A percentile compares a stretch with the other conserved stretches of the same genome.
Evolutionary conservation across 257 asterid species (phyloP).

Genomic region (Galeopsis tetrahit): DNA sequence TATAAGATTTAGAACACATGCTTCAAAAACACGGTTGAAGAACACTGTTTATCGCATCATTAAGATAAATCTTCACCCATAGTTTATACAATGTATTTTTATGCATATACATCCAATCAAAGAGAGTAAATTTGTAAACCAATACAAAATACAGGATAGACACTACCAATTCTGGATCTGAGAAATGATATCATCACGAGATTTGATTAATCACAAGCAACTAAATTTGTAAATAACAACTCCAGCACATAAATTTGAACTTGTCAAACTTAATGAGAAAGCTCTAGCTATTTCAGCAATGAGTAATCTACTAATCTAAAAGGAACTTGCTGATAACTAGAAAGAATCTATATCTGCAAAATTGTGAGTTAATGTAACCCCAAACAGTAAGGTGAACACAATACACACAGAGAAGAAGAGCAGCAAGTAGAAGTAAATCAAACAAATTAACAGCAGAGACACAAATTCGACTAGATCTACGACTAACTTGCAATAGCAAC

Average conservation of each 20-base stretch:
- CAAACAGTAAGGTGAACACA: conserved; percentile 15
- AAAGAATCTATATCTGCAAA: conserved; percentile 42
- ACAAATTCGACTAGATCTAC: conserved; percentile 37
- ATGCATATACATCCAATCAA: neutral
- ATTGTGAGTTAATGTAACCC: neutral
- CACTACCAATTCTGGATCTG: neutral
- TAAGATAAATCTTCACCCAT: neutral
- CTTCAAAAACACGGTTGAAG: neutral
- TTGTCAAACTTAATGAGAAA: conserved; percentile 22
- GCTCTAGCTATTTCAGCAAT: conserved; percentile 12
- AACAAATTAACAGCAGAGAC: conserved; percentile 22
- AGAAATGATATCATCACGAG: neutral
- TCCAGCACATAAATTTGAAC: conserved; percentile 8
- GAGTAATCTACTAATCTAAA: neutral
- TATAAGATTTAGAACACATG: conserved; percentile 4
- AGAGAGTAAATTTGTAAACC: neutral
- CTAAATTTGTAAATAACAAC: conserved; percentile 8
- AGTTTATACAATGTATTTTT: neutral
- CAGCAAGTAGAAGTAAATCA: conserved; percentile 13
- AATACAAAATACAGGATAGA: neutral
- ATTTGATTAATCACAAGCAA: neutral
- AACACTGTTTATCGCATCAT: neutral
- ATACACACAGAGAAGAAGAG: neutral
- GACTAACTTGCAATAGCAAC: conserved; percentile 9
- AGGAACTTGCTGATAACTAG: conserved; percentile 25